phyloP scores from a whole-genome alignment of 352 stramenopile species.

The Phytophthora melonis region DNA sequence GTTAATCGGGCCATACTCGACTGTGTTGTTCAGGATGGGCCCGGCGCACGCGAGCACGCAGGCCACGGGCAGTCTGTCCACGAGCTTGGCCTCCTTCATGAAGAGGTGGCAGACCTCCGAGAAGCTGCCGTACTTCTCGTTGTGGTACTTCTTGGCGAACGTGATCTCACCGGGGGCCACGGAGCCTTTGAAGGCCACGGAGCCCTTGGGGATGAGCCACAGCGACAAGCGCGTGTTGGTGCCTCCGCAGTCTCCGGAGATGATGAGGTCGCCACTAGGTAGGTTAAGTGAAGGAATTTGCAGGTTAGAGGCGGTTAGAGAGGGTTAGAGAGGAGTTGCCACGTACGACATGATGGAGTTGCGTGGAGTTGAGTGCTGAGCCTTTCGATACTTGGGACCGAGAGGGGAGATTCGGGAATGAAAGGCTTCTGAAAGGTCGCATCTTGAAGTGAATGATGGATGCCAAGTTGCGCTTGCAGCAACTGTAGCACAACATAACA shows the following conservation, averaged over 20 bases:
- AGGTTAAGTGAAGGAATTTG: background rate
- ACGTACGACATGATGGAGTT: constrained; percentile 12
- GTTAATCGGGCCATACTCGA: constrained; percentile 52
- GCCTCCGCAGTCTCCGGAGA: constrained; percentile 96
- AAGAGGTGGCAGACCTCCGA: constrained; percentile 93
- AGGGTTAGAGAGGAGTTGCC: background rate
- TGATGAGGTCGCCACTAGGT: constrained; percentile 75
- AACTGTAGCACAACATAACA: background rate
- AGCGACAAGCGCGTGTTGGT: constrained; percentile 97
- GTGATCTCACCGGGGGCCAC: constrained; percentile 84
- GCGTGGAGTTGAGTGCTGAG: background rate
- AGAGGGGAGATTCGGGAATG: constrained; percentile 8
- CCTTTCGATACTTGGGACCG: background rate
- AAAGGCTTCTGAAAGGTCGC: constrained; percentile 2
- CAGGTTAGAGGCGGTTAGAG: background rate
- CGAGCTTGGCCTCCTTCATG: constrained; percentile 92
- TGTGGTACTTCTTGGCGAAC: constrained; percentile 90
- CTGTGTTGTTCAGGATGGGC: constrained; percentile 84
- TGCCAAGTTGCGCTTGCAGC: background rate
- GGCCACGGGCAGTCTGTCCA: constrained; percentile 64
- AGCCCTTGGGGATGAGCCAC: constrained; percentile 76
- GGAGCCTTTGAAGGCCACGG: constrained; percentile 68
- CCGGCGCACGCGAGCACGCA: constrained; percentile 84
- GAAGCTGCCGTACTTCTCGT: constrained; percentile 85
- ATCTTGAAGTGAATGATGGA: constrained; percentile 17